A percentile compares a stretch with the other conserved stretches of the same genome.
phyloP scores from a whole-genome alignment of 2,329 filamentous ascomycete genomes.

The Exserohilum turcica region DNA sequence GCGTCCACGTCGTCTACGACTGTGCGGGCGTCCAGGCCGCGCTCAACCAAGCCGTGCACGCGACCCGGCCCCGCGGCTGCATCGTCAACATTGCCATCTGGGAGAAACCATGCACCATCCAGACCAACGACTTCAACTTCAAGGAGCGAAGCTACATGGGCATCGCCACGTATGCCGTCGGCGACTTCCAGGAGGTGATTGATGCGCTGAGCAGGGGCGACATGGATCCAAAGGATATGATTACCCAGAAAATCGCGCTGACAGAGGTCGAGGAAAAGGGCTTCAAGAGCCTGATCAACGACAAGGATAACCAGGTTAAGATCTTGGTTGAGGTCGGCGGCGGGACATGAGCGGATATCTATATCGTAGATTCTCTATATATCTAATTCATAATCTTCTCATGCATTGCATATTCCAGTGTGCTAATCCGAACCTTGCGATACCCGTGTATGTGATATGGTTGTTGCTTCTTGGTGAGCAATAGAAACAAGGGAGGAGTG shows the following conservation, averaged over 20 bases:
- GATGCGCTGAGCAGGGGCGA: conserved; percentile 54
- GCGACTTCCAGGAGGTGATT: conserved; percentile 55
- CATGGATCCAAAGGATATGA: conserved; percentile 54
- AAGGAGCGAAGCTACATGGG: conserved; percentile 60
- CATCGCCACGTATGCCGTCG: conserved; percentile 58
- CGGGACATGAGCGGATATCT: conserved; percentile 16
- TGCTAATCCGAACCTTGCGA: too few relatives aligned
- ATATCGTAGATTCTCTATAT: too few relatives aligned
- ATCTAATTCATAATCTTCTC: not conserved
- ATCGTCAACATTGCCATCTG: conserved; percentile 63
- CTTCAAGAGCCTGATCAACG: conserved; percentile 55
- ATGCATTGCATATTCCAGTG: not conserved
- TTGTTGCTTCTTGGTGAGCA: too few relatives aligned
- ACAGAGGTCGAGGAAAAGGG: conserved; percentile 55
- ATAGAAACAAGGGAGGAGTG: too few relatives aligned
- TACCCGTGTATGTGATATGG: not conserved
- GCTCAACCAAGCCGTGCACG: conserved; percentile 56
- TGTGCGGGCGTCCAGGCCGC: conserved; percentile 59
- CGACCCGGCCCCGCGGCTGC: conserved; percentile 57
- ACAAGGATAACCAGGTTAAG: conserved; percentile 58
- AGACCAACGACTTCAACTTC: conserved; percentile 59
- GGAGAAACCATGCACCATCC: conserved; percentile 58
- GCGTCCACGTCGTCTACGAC: conserved; percentile 59
- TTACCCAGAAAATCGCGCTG: conserved; percentile 55
- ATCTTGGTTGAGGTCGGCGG: conserved; percentile 52